Conservation (phyloP, 2,329 filamentous ascomycete genomes). For the Diaporthe australafricana region DNA sequence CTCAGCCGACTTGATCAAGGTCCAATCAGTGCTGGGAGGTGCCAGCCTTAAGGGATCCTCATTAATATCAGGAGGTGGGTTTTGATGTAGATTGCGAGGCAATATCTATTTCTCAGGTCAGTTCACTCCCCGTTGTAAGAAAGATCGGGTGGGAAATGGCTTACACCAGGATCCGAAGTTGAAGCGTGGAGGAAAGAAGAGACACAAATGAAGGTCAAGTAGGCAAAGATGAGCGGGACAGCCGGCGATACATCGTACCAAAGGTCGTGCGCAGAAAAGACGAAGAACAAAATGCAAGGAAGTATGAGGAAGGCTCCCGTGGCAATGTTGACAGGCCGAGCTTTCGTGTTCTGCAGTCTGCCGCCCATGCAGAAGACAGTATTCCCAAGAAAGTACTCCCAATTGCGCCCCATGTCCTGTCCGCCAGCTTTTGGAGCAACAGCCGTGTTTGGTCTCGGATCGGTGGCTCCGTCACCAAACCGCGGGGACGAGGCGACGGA, state of each 20-base stretch:
- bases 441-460: conserved; percentile 42
- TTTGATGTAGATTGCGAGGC: conserved; percentile 89
- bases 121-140: background rate
- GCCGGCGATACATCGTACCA: conserved; percentile 90
- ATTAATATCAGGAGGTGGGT: conserved; percentile 79
- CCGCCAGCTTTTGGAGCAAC: conserved; percentile 48
- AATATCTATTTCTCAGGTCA: conserved; percentile 72
- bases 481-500: conserved; percentile 82
- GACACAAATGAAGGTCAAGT: conserved; percentile 89
- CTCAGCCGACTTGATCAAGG: conserved; percentile 85
- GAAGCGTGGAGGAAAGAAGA: conserved; percentile 97
- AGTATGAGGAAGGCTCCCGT: conserved; percentile 85
- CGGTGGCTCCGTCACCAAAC: conserved; percentile 49
- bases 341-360: conserved; percentile 86
- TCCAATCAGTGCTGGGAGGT: conserved; percentile 93
- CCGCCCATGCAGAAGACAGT: conserved; percentile 90
- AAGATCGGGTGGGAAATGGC: conserved; percentile 50
- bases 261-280: conserved; percentile 84
- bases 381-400: conserved; percentile 94
- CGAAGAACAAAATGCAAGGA: conserved; percentile 86
- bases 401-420: conserved; percentile 73
- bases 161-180: conserved; percentile 89
- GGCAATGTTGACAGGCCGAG: conserved; percentile 88
- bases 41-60: conserved; percentile 86
- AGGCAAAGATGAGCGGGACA: conserved; percentile 89